Conservation (phyloP, 2,329 filamentous ascomycete species). For the Colletotrichum simmondsii region DNA sequence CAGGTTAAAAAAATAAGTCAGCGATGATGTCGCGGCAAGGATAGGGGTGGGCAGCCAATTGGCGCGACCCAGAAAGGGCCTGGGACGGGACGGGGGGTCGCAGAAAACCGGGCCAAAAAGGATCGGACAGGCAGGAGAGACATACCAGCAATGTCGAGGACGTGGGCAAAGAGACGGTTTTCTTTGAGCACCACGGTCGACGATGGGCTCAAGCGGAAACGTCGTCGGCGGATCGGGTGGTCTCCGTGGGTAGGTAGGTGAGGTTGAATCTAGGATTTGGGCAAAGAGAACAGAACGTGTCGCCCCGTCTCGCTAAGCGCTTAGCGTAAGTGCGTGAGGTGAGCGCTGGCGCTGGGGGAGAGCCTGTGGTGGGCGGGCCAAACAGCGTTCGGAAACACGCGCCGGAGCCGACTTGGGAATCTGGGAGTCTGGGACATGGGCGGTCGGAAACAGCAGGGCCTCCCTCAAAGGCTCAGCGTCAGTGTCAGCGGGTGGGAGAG, state of each 20-base stretch:
- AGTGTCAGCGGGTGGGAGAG: background rate
- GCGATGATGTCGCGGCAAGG: slow-evolving; percentile 35
- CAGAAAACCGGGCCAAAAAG: background rate
- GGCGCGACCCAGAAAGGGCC: slow-evolving; percentile 19
- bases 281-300: slow-evolving; percentile 32
- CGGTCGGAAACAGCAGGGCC: background rate
- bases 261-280: slow-evolving; percentile 35
- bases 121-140: background rate
- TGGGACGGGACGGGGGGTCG: background rate
- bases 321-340: slow-evolving; percentile 35
- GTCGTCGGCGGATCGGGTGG: slow-evolving; percentile 2
- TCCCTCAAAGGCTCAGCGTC: too few relatives aligned
- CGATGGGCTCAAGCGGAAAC: slow-evolving; percentile 14
- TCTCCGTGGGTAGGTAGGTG: slow-evolving; percentile 17
- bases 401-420: slow-evolving; percentile 32
- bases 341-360: slow-evolving; percentile 6
- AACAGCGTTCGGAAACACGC: slow-evolving; percentile 34
- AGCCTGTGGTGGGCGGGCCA: slow-evolving; percentile 22
- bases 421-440: background rate
- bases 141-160: slow-evolving; percentile 30
- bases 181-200: slow-evolving; percentile 21
- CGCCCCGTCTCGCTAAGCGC: slow-evolving; percentile 42
- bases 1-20: slow-evolving; percentile 31
- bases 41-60: slow-evolving; percentile 35
- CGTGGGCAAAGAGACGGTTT: slow-evolving; percentile 10